A percentile compares a stretch with the other conserved stretches of the same genome.
These are phyloP conservation scores for Chytriomyces sp. DNA, from an alignment of 192 early-diverging fungal species.

Conservation along the genomic window DNA sequence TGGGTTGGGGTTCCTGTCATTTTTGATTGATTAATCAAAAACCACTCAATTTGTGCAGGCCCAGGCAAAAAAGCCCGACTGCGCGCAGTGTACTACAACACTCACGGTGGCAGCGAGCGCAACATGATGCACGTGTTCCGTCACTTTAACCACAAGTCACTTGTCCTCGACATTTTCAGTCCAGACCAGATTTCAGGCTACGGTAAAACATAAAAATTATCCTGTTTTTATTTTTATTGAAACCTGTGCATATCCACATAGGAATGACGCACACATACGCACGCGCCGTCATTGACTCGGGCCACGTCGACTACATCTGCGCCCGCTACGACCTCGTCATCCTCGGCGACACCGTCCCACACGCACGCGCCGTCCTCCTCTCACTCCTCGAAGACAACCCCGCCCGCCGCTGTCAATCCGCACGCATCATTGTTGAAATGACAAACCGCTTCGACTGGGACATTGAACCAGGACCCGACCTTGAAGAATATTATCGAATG, in stretches of 20 bases:
- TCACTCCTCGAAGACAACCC: neutral
- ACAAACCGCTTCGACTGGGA: constrained; percentile 31
- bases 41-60: neutral
- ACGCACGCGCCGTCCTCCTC: constrained; percentile 19
- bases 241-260: too few relatives aligned
- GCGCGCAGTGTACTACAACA: constrained; percentile 23
- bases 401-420: neutral
- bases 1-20: neutral
- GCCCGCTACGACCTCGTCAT: constrained; percentile 8
- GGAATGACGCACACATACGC: constrained; percentile 4
- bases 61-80: neutral
- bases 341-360: constrained; percentile 15
- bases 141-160: neutral
- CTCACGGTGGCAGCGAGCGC: constrained; percentile 11
- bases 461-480: neutral
- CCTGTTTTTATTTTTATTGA: too few relatives aligned
- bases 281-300: neutral
- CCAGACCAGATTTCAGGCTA: constrained; percentile 16
- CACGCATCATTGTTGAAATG: constrained; percentile 22
- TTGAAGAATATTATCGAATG: constrained; percentile 4
- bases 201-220: too few relatives aligned
- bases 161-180: constrained; percentile 5
- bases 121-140: constrained; percentile 2
- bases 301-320: constrained; percentile 22
- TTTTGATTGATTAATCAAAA: neutral